Conservation (phyloP, 2,329 filamentous ascomycete species). For the Fonsecaea erecta region DNA sequence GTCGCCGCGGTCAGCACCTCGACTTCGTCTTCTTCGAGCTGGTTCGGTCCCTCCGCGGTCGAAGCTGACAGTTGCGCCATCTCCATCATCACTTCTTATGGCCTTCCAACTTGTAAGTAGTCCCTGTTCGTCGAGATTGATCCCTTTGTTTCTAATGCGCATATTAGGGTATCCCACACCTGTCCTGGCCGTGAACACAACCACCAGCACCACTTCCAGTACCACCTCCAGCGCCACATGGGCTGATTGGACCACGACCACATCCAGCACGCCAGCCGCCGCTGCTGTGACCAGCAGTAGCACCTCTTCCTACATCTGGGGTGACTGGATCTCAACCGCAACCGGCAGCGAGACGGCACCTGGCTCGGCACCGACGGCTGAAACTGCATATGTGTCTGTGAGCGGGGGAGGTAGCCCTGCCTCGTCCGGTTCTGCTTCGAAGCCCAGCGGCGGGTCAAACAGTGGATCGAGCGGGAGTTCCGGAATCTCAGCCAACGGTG, state of each 20-base stretch:
- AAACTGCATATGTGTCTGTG: constrained; percentile 5
- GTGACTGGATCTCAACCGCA: constrained; percentile 18
- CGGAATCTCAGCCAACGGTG: constrained; percentile 42
- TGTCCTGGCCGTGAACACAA: constrained; percentile 9
- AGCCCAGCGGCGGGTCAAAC: constrained; percentile 23
- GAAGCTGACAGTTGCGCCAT: constrained; percentile 27
- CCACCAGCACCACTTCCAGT: constrained; percentile 36
- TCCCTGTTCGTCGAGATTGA: neutral
- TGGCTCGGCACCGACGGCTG: constrained; percentile 16
- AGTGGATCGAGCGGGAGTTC: constrained; percentile 11
- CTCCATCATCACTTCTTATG: constrained; percentile 34
- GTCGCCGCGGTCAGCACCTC: constrained; percentile 4
- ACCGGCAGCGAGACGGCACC: constrained; percentile 16
- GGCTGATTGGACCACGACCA: constrained; percentile 28
- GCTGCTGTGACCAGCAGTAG: constrained; percentile 39
- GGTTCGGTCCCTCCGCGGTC: neutral
- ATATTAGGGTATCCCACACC: constrained; percentile 33
- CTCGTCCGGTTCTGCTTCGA: constrained; percentile 30
- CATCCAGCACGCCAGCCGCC: constrained; percentile 37
- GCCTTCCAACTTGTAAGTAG: constrained; percentile 35
- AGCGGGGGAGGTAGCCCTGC: constrained; percentile 16
- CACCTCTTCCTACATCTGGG: constrained; percentile 31
- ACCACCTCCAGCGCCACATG: constrained; percentile 38
- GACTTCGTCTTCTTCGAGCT: neutral
- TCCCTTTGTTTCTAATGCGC: neutral